Evolutionary conservation across 371 early-diverging fungal species (phyloP), one percentile per base, ranked within the genome.

Genomic region (Mucor indicus): DNA sequence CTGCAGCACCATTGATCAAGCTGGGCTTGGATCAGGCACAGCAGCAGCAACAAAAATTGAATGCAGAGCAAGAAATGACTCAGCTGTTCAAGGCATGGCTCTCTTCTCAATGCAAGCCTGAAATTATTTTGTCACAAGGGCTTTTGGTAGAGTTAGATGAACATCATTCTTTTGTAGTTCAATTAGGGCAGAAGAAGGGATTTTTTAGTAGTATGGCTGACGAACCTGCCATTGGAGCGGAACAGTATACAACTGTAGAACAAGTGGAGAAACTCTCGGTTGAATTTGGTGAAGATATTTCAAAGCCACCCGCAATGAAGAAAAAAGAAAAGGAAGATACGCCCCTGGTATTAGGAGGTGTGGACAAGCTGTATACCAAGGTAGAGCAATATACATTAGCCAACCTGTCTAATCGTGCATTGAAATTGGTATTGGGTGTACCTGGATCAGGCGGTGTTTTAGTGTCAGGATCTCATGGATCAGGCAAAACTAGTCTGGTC

Each of bases 401-500:
- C 8, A 72, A 76, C 44, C 57, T 82, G 11, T 75, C 78, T 13
- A 69, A 76, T 39, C 55, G 66, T 5, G 64, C 72, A 12, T 49
- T 84, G 11, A 74, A 77, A 9, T 58, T 58, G 39, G 62, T 71
- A 1, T 53, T 84, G n/a, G 24, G 66, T 6, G 77, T 84, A 6
- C 78, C 82, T 29, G 67, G 70, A 61, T 65, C 78, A 4, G 89
- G 91, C 11, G 92, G 94, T 23, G 56, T 93, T 12, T 64, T 95
- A 30, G 41, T 95, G 7, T 85, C 86, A 32, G 95, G 94, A 12
- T 72, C 89, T 3, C 85, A 82, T 53, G 96, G 96, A n/a, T 76
- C 84, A 13, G 96, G 96, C 19, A 94, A 94, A 56, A 85, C 92
- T 2, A 77, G 79, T 25, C 60, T 94, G 3, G 75, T 83, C 10